Base-by-base conservation (phyloP, 805 yeast species). In the Schwanniomyces occidentalis region DNA sequence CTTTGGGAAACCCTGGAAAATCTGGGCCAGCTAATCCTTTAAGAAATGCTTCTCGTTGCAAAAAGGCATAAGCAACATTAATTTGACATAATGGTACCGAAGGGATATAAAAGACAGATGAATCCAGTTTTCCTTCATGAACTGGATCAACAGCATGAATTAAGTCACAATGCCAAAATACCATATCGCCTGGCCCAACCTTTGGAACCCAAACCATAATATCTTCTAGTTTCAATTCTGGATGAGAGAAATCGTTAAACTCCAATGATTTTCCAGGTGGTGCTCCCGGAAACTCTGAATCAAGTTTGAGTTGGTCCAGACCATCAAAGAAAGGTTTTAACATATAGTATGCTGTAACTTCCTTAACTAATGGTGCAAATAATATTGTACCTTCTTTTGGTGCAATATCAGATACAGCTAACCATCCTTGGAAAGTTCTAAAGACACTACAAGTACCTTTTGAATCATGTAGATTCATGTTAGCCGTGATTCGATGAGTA, bases 401-500 rank as follows among this genome's bases (percentile, higher is more conserved):
- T 10, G 54, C 56, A 8, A 51, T 58, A 12, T 52, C 54, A 12
- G 65, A 53, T 37, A 70, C 46, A 3, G 72, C 56, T 12, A 69
- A 42, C 73, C 75, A 70, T 5, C 74, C 74, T 46, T 71, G 75
- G 27, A 66, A 61, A 4, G 69, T 50, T 33, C 76, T 55, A 44
- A 69, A 65, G 10, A 57, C 55, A 9, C 61, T 48, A 42, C 67
- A 61, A 27, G 30, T 27, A 9, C 35, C 38, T 14, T 29, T 34
- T 7, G 48, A 30, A 25, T 53, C 55, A 42, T 68, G 63, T 30
- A 61, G 41, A 33, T 63, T 61, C 35, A 57, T 54, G 7, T 48
- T 47, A 1, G 69, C 68, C 16, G 47, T 39, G 8, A 62, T 49
- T 17, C 74, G 47, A 21, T 56, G 54, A 14, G 58, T 58, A 12